phyloP scores from a whole-genome alignment of 148 eudicot genomes.

The Talinum fruticosum region DNA sequence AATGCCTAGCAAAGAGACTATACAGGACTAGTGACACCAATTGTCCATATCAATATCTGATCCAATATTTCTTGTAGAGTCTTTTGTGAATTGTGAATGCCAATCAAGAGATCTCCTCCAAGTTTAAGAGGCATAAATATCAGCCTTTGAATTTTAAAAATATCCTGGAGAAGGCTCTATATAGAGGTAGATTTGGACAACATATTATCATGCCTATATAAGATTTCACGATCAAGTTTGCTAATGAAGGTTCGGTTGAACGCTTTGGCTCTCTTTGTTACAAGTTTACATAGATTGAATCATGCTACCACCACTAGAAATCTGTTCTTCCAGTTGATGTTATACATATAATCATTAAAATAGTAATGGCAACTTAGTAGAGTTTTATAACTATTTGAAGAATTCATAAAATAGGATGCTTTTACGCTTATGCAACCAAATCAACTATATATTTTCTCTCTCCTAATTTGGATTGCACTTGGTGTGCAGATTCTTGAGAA shows the following conservation, averaged over 20 bases:
- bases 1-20: too few species aligned
- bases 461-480: background rate
- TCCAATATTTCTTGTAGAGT: background rate
- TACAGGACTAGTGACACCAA: background rate
- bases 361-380: background rate
- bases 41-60: background rate
- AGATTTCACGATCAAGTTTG: background rate
- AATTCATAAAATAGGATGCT: background rate
- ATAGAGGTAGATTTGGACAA: background rate
- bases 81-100: background rate
- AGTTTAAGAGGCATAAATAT: background rate
- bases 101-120: background rate
- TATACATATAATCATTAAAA: background rate
- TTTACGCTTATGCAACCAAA: background rate
- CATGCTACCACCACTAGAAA: background rate
- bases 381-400: background rate
- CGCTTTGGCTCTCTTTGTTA: background rate
- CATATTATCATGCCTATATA: background rate
- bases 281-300: background rate
- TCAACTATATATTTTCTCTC: background rate
- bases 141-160: background rate
- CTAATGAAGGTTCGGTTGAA: background rate
- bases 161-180: background rate
- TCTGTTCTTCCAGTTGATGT: background rate
- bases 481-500: conserved; percentile 68